Percentiles rank a stretch among this genome's conserved stretches.
phyloP scores from a whole-genome alignment of 2,329 filamentous ascomycete species.

The Thelonectria olida region DNA sequence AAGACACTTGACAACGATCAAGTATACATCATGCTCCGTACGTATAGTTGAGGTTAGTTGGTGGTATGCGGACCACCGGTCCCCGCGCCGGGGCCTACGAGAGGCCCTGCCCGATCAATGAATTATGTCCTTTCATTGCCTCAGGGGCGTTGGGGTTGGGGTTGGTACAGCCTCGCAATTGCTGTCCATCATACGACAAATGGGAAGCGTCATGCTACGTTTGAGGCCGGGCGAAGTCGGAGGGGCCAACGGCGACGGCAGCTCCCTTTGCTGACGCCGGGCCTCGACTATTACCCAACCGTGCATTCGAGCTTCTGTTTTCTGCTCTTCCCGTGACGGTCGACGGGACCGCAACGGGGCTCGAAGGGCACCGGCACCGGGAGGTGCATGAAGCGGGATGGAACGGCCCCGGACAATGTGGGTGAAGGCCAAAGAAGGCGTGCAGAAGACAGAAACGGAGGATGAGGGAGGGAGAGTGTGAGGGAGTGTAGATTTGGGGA shows the following conservation, averaged over 20 bases:
- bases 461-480: background rate
- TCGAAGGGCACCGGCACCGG: conserved; percentile 27
- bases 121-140: conserved; percentile 17
- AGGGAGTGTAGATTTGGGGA: conserved; percentile 2
- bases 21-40: background rate
- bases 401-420: conserved; percentile 21
- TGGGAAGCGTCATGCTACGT: conserved; percentile 31
- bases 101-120: conserved; percentile 6
- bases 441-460: background rate
- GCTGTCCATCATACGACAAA: conserved; percentile 36
- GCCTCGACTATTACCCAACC: conserved; percentile 35
- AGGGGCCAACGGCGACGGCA: conserved; percentile 17
- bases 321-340: conserved; percentile 33
- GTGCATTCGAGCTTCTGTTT: conserved; percentile 32
- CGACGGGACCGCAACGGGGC: conserved; percentile 28
- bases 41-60: background rate
- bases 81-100: conserved; percentile 20
- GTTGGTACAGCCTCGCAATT: conserved; percentile 23
- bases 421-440: conserved; percentile 20
- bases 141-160: conserved; percentile 15
- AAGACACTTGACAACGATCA: background rate
- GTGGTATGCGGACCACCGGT: conserved; percentile 15
- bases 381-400: conserved; percentile 30
- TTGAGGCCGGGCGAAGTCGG: conserved; percentile 35
- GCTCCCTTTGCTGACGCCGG: conserved; percentile 26